Conservation (phyloP, 257 asterid species). For the Dorcoceras hygrometricum region DNA sequence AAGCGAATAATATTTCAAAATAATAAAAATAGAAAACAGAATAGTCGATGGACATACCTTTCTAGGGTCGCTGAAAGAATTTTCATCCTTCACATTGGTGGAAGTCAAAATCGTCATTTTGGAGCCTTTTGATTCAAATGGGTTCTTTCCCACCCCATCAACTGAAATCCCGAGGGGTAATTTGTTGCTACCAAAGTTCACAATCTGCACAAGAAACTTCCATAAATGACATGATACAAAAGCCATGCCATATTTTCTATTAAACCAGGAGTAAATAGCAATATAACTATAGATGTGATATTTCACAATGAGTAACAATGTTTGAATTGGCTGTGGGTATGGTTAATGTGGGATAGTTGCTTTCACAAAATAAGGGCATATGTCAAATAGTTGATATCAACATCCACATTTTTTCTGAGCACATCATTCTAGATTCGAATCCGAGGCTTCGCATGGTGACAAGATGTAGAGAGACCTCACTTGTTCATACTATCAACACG, state of each 20-base stretch:
- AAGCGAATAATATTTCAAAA: no score
- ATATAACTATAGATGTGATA: not conserved
- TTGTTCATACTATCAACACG: no score
- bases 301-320: not conserved
- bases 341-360: no score
- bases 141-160: conserved; percentile 41
- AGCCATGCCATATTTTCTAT: not conserved
- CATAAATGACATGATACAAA: not conserved
- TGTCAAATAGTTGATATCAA: no score
- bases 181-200: conserved; percentile 54
- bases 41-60: conserved; percentile 40
- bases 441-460: not conserved
- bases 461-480: not conserved
- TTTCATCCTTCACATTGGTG: conserved; percentile 60
- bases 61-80: conserved; percentile 60
- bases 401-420: no score
- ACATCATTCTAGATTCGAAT: no score
- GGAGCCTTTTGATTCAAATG: conserved; percentile 47
- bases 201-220: conserved; percentile 41
- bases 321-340: not conserved
- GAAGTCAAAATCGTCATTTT: conserved; percentile 57
- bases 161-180: conserved; percentile 44
- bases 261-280: not conserved
- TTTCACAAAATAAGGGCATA: no score
- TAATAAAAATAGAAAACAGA: not conserved